A percentile compares a stretch with the other conserved stretches of the same genome.
Conservation (phyloP, 495 filamentous ascomycete genomes). For the Penicillium argentinense region DNA sequence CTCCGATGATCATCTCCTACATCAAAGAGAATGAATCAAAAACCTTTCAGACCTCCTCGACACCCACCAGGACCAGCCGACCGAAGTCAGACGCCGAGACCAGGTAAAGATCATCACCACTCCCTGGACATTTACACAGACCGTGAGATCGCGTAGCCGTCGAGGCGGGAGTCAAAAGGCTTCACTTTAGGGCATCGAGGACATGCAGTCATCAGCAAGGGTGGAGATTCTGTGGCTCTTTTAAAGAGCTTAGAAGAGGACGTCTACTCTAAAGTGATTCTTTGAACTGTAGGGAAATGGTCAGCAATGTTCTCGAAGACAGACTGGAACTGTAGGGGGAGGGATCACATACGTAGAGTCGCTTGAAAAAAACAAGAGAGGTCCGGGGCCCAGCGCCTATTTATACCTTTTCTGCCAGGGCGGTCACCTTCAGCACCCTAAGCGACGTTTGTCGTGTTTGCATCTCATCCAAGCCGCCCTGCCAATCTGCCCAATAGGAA, state of each 20-base stretch:
- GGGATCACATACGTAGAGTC: conserved; percentile 62
- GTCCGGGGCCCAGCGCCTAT: conserved; percentile 13
- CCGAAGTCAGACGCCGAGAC: conserved; percentile 60
- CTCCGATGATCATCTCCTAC: conserved; percentile 7
- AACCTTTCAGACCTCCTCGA: conserved; percentile 71
- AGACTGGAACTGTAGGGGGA: conserved; percentile 27
- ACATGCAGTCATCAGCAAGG: conserved; percentile 72
- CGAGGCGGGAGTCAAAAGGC: conserved; percentile 59
- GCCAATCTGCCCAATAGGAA: too few species aligned
- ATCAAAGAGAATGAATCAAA: conserved; percentile 19
- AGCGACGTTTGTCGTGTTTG: conserved; percentile 41
- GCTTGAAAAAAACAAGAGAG: conserved; percentile 48
- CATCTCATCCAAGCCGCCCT: too few species aligned
- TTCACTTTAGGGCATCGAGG: conserved; percentile 73
- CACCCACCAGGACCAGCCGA: conserved; percentile 63
- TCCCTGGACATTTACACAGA: conserved; percentile 51
- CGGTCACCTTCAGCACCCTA: conserved; percentile 25
- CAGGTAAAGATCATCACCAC: conserved; percentile 75
- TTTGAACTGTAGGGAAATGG: conserved; percentile 57
- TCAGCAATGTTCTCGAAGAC: conserved; percentile 22
- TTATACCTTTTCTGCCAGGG: conserved; percentile 14
- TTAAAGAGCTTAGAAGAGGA: conserved; percentile 76
- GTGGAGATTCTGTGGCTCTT: conserved; percentile 74
- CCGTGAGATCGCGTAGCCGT: conserved; percentile 33
- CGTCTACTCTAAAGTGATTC: conserved; percentile 92